Evolutionary conservation across 2,329 filamentous ascomycete species (phyloP).

Genomic region (Ophiocordyceps camponoti-floridani): DNA sequence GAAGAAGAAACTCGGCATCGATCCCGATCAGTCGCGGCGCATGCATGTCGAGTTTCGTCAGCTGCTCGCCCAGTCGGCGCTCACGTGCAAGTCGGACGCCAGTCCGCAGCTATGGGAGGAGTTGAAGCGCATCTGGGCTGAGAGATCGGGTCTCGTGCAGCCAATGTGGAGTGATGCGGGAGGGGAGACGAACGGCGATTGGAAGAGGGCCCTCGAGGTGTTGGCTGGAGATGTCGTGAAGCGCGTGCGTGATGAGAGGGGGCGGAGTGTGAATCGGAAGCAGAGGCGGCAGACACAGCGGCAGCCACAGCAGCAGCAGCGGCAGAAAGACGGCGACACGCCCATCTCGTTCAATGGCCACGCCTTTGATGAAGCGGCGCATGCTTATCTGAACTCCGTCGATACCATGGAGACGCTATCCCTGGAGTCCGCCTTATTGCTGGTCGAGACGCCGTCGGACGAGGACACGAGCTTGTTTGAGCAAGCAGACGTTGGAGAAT

Average conservation of each 20-base stretch:
- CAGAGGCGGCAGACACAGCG: background rate
- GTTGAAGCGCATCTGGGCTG: constrained; percentile 51
- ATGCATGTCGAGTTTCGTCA: constrained; percentile 49
- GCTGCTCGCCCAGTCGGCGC: constrained; percentile 45
- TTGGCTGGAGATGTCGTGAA: constrained; percentile 65
- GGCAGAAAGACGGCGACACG: too few relatives aligned
- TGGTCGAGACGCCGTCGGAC: background rate
- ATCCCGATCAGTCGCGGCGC: constrained; percentile 31
- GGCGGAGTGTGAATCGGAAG: constrained; percentile 27
- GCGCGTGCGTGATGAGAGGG: constrained; percentile 49
- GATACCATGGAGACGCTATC: too few relatives aligned
- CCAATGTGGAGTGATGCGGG: constrained; percentile 31
- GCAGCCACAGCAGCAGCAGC: background rate
- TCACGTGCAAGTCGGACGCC: constrained; percentile 56
- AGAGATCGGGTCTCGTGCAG: constrained; percentile 34
- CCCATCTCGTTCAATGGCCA: background rate
- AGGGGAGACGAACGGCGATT: constrained; percentile 18
- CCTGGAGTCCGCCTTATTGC: background rate
- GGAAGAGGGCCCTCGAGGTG: constrained; percentile 48
- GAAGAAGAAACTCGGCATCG: constrained; percentile 38
- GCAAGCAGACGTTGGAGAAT: too few relatives aligned
- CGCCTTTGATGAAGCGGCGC: too few relatives aligned
- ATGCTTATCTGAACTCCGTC: background rate
- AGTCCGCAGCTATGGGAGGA: constrained; percentile 54
- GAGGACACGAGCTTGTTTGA: background rate